These are phyloP conservation scores for Oehlia diaphana DNA, from an alignment of 192 early-diverging fungal genomes.

Conservation along the genomic window DNA sequence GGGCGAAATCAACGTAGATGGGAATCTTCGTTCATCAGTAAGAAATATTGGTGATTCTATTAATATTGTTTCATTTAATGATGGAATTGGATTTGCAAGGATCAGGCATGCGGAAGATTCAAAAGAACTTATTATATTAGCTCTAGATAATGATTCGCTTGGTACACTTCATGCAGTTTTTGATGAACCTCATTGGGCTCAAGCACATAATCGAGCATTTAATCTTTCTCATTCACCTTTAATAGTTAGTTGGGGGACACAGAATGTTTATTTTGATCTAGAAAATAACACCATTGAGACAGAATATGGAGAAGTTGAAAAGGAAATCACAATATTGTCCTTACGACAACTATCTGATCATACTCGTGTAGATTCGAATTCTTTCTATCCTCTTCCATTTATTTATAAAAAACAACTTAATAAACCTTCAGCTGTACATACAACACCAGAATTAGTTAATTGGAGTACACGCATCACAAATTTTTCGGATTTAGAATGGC, in stretches of 20 bases:
- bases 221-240: constrained; percentile 30
- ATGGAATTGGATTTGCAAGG: constrained; percentile 3
- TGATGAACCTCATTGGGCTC: constrained; percentile 43
- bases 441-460: constrained; percentile 28
- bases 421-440: constrained; percentile 23
- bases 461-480: constrained; percentile 34
- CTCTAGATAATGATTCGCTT: constrained; percentile 29
- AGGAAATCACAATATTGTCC: constrained; percentile 39
- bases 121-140: constrained; percentile 33
- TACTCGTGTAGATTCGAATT: constrained; percentile 18
- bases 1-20: constrained; percentile 41
- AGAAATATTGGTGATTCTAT: background rate
- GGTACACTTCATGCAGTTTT: constrained; percentile 54
- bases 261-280: constrained; percentile 42
- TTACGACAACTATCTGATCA: constrained; percentile 29
- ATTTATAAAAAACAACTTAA: constrained; percentile 23
- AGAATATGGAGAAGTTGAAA: constrained; percentile 37
- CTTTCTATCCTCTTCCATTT: constrained; percentile 29
- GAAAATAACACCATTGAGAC: constrained; percentile 28
- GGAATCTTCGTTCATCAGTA: constrained; percentile 24
- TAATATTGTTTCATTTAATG: constrained; percentile 15
- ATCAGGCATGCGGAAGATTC: background rate
- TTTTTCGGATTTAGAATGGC: constrained; percentile 35
- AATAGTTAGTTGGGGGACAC: constrained; percentile 54
- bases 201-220: constrained; percentile 21